A percentile compares a stretch with the other conserved stretches of the same genome.
phyloP scores from a whole-genome alignment of 1,139 yeast species.

The Pichia cactophila region DNA sequence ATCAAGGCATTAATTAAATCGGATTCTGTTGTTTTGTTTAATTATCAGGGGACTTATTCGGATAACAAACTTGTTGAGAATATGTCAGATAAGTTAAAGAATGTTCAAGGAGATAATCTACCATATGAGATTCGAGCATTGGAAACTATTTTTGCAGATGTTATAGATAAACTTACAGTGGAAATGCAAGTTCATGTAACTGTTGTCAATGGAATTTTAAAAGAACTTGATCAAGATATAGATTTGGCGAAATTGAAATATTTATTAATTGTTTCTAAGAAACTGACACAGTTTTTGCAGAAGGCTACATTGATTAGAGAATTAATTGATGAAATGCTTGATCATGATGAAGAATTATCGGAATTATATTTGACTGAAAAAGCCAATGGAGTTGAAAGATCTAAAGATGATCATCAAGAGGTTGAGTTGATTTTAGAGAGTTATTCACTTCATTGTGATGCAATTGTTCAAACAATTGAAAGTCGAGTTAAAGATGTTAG shows the following conservation, averaged over 20 bases:
- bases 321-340: conserved; percentile 79
- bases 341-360: conserved; percentile 70
- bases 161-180: conserved; percentile 73
- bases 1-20: conserved; percentile 80
- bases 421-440: conserved; percentile 70
- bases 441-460: conserved; percentile 71
- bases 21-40: conserved; percentile 77
- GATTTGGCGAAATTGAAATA: conserved; percentile 78
- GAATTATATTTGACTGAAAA: conserved; percentile 59
- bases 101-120: conserved; percentile 24
- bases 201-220: conserved; percentile 68
- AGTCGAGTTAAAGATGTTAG: conserved; percentile 61
- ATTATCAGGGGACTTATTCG: conserved; percentile 51
- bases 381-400: conserved; percentile 24
- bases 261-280: conserved; percentile 72
- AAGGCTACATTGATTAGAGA: conserved; percentile 78
- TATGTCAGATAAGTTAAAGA: conserved; percentile 64
- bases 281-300: conserved; percentile 72
- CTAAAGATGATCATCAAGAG: conserved; percentile 48
- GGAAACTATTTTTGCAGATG: conserved; percentile 80
- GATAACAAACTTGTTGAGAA: conserved; percentile 77
- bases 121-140: conserved; percentile 82
- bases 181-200: conserved; percentile 73
- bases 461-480: conserved; percentile 72
- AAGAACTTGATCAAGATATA: conserved; percentile 78